Base-by-base conservation (phyloP, 2,329 filamentous ascomycete genomes). In the Penicillium palitans region DNA sequence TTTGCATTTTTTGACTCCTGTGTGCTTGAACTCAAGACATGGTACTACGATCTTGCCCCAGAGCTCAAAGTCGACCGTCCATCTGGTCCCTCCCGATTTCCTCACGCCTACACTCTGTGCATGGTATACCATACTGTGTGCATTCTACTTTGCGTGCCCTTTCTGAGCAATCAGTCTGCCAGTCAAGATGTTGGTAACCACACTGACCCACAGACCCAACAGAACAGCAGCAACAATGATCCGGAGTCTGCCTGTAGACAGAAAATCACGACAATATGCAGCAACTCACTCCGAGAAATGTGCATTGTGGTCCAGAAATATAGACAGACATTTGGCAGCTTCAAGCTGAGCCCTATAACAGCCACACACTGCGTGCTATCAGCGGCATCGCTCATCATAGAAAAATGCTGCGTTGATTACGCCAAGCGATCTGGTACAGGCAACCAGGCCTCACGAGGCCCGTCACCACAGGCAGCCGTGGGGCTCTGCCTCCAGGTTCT, bases 281-380 rank as follows among this genome's bases (percentile, higher is more conserved):
- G 53, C 35, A 63, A 67, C 39, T 67, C 73, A 12, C 59, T 67
- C 4, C 64, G 64, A 6, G 55, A 58, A 13, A 70, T 72, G 40
- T 67, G 67, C 39, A 33, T 66, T 15, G 57, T 72, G 17, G 63
- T 64, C 9, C 65, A 74, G 40, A 70, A 70, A 51, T 76, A 75
- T 51, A 65, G 70, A 21, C 65, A 72, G 24, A 60, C 51, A 2
- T 76, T 74, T 53, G 74, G 73, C 31, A 68, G 68, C 35, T 76
- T 76, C 61, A 72, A 62, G 27, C 58, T 57, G 15, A 75, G 73
- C 42, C 73, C 74, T 4, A 67, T 76, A 1, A 70, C 73, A 2
- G 69, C 73, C 0, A 76, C 72, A 1, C 70, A 76, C 52, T 76
- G 71, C 58, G 71, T 66, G 3, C 61, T 76, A 6, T 75, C 71